Evolutionary conservation across 148 eudicot species (phyloP).

Genomic region (Diospyros kaki): DNA sequence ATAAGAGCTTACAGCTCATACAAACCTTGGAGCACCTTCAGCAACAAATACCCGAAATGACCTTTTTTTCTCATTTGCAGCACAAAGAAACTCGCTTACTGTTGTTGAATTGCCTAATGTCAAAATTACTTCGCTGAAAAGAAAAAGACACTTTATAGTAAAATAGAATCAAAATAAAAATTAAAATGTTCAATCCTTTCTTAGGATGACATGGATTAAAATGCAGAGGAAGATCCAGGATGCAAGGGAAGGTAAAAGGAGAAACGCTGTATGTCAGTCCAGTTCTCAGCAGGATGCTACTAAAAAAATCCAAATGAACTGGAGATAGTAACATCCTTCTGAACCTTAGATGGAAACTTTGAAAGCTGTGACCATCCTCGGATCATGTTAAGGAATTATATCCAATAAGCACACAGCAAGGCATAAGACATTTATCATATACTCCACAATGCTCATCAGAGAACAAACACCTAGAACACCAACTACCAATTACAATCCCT

Average conservation of each 20-base stretch:
- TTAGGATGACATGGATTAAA: no score
- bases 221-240: no score
- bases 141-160: background rate
- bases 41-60: constrained; percentile 96
- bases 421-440: background rate
- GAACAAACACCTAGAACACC: no score
- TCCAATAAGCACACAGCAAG: background rate
- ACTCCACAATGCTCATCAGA: background rate
- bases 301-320: background rate
- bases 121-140: constrained; percentile 92
- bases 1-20: background rate
- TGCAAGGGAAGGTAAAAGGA: no score
- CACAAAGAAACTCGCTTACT: constrained; percentile 90
- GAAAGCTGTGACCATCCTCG: background rate
- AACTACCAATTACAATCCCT: no score
- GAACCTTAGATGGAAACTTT: background rate
- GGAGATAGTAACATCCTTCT: background rate
- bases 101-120: constrained; percentile 93
- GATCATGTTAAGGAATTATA: background rate
- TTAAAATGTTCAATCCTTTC: background rate
- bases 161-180: background rate
- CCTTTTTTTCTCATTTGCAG: constrained; percentile 95
- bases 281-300: background rate
- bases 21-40: constrained; percentile 98
- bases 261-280: no score